phyloP scores from a whole-genome alignment of 805 yeast species.

The Tetrapisispora fleetii region DNA sequence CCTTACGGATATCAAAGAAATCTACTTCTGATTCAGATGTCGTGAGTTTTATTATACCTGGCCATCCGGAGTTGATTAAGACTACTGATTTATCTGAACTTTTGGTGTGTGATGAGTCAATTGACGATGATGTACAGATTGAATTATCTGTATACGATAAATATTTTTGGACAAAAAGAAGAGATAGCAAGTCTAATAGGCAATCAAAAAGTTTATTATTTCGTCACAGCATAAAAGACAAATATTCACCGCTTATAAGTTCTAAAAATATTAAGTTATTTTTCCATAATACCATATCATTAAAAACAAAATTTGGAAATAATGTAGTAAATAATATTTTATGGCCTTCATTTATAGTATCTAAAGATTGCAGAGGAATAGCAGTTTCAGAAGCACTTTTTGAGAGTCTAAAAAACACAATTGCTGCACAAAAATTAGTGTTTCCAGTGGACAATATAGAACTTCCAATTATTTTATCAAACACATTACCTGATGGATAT shows the following conservation, averaged over 20 bases:
- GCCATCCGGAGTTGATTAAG: background rate
- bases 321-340: slow-evolving; percentile 1
- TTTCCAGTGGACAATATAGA: slow-evolving; percentile 12
- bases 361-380: slow-evolving; percentile 18
- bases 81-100: background rate
- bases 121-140: background rate
- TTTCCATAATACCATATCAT: background rate
- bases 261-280: background rate
- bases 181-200: background rate
- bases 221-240: background rate
- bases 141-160: background rate
- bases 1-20: background rate
- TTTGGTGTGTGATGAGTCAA: background rate
- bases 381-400: slow-evolving; percentile 12
- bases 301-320: background rate
- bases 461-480: slow-evolving; percentile 9
- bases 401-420: slow-evolving; percentile 2
- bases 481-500: slow-evolving; percentile 7
- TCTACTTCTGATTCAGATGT: background rate
- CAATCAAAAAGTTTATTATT: background rate
- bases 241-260: background rate
- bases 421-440: background rate
- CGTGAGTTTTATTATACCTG: background rate
- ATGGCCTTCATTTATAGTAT: slow-evolving; percentile 16
- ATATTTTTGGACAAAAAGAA: no score